Percentiles rank a stretch among this genome's conserved stretches.
phyloP scores from a whole-genome alignment of 768 basidiomycete species.

The Fomitopsis serialis region DNA sequence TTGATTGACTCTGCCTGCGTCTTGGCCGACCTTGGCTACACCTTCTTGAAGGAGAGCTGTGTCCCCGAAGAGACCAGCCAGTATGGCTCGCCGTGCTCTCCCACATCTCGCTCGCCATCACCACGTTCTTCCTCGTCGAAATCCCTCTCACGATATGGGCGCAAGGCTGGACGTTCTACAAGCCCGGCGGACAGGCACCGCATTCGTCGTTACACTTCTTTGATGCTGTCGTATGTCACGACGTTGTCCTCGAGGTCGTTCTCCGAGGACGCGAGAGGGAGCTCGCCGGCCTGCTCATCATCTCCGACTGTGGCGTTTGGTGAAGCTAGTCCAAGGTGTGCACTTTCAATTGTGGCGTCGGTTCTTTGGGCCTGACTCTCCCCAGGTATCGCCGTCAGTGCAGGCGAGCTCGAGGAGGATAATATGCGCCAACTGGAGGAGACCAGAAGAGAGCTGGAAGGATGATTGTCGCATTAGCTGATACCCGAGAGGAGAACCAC shows the following conservation, averaged over 20 bases:
- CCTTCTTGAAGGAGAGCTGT: conserved; percentile 55
- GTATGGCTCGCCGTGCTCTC: conserved; percentile 60
- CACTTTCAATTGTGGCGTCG: not conserved
- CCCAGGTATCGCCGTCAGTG: conserved; percentile 69
- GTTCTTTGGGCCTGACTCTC: not conserved
- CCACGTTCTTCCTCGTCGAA: conserved; percentile 70
- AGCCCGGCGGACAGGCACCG: conserved; percentile 49
- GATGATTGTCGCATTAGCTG: conserved; percentile 31
- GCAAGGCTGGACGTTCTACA: conserved; percentile 55
- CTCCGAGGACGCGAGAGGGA: conserved; percentile 67
- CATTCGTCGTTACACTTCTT: conserved; percentile 68
- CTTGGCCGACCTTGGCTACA: conserved; percentile 66
- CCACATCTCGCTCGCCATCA: conserved; percentile 61
- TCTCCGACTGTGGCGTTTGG: conserved; percentile 79
- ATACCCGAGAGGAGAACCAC: conserved; percentile 48
- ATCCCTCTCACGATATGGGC: conserved; percentile 68
- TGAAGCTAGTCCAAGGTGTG: conserved; percentile 65
- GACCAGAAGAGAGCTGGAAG: conserved; percentile 43
- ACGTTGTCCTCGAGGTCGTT: conserved; percentile 72
- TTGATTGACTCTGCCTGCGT: conserved; percentile 63
- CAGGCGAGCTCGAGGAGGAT: conserved; percentile 64
- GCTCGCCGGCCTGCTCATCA: conserved; percentile 62
- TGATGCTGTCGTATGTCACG: conserved; percentile 57
- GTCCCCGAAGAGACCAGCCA: conserved; percentile 40
- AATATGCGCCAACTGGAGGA: conserved; percentile 42